A percentile compares a stretch with the other conserved stretches of the same genome.
Evolutionary conservation across 2,329 filamentous ascomycete species (phyloP).

Genomic region (Ophiostoma fasciatum): DNA sequence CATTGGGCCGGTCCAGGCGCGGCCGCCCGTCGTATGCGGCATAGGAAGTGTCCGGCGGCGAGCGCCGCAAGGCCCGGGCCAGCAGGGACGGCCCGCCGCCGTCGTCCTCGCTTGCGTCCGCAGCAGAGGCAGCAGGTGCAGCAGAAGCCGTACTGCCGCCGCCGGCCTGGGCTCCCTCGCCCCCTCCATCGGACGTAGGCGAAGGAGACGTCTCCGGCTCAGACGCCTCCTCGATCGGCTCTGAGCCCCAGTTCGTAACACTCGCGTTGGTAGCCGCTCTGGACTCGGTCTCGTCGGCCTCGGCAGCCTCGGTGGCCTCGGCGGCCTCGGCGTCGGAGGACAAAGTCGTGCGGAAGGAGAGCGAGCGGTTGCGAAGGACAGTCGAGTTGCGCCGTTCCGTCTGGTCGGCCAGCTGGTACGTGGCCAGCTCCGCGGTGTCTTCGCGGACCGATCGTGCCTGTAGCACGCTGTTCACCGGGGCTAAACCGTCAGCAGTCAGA

Average conservation of each 20-base stretch:
- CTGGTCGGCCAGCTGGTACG: slow-evolving; percentile 59
- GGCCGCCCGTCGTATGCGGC: slow-evolving; percentile 26
- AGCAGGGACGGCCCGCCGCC: slow-evolving; percentile 10
- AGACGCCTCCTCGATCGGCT: slow-evolving; percentile 42
- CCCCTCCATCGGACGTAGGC: no score
- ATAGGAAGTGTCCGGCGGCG: slow-evolving; percentile 26
- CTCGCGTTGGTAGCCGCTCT: slow-evolving; percentile 6
- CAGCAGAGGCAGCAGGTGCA: no score
- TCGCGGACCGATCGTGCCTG: slow-evolving; percentile 70
- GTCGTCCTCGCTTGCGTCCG: not conserved
- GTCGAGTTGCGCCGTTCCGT: slow-evolving; percentile 28
- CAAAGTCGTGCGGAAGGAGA: slow-evolving; percentile 16
- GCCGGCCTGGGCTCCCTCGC: no score
- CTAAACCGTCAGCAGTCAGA: no score
- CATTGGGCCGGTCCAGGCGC: no score
- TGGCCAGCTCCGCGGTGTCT: slow-evolving; percentile 76
- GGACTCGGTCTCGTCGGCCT: slow-evolving; percentile 11
- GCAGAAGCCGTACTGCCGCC: not conserved
- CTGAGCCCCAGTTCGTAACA: slow-evolving; percentile 19
- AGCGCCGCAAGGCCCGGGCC: slow-evolving; percentile 8
- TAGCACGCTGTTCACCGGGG: slow-evolving; percentile 50
- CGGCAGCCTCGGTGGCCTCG: slow-evolving; percentile 5
- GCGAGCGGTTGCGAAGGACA: slow-evolving; percentile 28
- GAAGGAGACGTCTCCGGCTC: slow-evolving; percentile 5
- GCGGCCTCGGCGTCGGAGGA: slow-evolving; percentile 17